These are phyloP conservation scores for Annulohypoxylon truncatum DNA, from an alignment of 2,329 filamentous ascomycete genomes.

Conservation along the genomic window DNA sequence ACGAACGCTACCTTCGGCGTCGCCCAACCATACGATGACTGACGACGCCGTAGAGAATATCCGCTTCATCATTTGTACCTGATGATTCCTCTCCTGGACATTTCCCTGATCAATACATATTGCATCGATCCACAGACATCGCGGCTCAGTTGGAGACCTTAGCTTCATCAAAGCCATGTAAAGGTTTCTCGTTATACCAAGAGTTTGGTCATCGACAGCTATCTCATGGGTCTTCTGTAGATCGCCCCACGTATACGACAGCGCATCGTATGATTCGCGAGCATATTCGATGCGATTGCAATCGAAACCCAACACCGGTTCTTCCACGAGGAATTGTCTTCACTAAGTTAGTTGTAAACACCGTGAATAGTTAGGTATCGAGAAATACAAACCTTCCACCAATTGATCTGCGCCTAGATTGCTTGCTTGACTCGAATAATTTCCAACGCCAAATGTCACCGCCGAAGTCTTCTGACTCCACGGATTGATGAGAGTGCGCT, in stretches of 20 bases:
- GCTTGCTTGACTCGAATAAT: conserved; percentile 14
- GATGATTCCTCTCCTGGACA: conserved; percentile 23
- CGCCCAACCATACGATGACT: conserved; percentile 25
- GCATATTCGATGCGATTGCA: conserved; percentile 12
- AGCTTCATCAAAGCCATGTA: conserved; percentile 1
- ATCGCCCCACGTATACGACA: conserved; percentile 25
- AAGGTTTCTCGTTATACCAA: conserved; percentile 16
- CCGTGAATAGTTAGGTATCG: background rate
- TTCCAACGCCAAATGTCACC: conserved; percentile 18
- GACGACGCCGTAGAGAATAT: conserved; percentile 20
- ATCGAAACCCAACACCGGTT: conserved; percentile 16
- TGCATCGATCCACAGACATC: conserved; percentile 20
- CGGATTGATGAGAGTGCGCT: conserved; percentile 9
- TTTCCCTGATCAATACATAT: conserved; percentile 26
- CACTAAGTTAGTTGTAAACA: background rate
- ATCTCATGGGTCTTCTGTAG: conserved; percentile 3
- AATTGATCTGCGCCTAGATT: conserved; percentile 13
- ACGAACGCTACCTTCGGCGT: background rate
- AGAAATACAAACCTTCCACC: conserved; percentile 12
- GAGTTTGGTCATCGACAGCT: background rate
- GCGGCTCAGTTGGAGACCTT: background rate
- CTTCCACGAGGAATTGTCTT: conserved; percentile 20
- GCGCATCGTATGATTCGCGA: conserved; percentile 10
- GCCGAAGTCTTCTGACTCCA: conserved; percentile 10
- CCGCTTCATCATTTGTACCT: conserved; percentile 27